A percentile compares a stretch with the other conserved stretches of the same genome.
phyloP scores from a whole-genome alignment of 1,284 basidiomycete genomes.

The Coniophora puteana region DNA sequence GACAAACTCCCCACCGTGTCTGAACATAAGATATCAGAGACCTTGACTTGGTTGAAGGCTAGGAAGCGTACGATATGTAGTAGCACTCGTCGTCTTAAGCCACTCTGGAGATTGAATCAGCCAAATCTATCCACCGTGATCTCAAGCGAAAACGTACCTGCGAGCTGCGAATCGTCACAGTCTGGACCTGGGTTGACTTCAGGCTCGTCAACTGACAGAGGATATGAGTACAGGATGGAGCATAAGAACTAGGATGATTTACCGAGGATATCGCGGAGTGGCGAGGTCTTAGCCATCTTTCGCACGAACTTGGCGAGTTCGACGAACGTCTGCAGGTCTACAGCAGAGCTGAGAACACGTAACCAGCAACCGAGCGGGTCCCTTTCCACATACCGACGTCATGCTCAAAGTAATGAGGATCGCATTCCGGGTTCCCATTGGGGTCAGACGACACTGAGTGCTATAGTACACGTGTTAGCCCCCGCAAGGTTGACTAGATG shows the following conservation, averaged over 20 bases:
- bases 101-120: slow-evolving; percentile 6
- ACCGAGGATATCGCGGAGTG: slow-evolving; percentile 19
- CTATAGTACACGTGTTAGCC: slow-evolving; percentile 12
- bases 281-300: slow-evolving; percentile 26
- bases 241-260: not conserved
- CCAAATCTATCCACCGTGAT: not conserved
- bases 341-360: not conserved
- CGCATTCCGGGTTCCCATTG: slow-evolving; percentile 31
- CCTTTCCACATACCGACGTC: slow-evolving; percentile 28
- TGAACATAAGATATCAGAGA: not conserved
- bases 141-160: slow-evolving; percentile 1
- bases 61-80: slow-evolving; percentile 8
- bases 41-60: not conserved
- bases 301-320: slow-evolving; percentile 37
- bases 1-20: slow-evolving; percentile 34
- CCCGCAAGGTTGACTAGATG: not conserved
- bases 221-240: not conserved
- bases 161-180: slow-evolving; percentile 16
- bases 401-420: slow-evolving; percentile 40
- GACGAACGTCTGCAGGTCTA: slow-evolving; percentile 30
- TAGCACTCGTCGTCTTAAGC: slow-evolving; percentile 12
- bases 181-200: slow-evolving; percentile 19
- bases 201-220: slow-evolving; percentile 1
- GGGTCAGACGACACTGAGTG: slow-evolving; percentile 34
- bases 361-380: not conserved